phyloP scores from a whole-genome alignment of 768 basidiomycete genomes.

The Podaxis sp. region DNA sequence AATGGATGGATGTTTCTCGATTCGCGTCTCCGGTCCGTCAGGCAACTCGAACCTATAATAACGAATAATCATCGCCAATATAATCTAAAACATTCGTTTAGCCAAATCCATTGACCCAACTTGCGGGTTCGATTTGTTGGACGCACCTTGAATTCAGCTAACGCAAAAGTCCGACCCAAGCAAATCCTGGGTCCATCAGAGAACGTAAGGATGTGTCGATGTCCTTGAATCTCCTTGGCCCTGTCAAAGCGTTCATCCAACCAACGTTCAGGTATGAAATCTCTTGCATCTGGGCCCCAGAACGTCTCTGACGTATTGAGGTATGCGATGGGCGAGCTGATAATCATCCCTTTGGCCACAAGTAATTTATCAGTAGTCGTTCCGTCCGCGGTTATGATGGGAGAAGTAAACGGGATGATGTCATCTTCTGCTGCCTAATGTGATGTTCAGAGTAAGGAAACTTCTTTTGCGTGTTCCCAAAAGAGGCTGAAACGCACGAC shows the following conservation, averaged over 20 bases:
- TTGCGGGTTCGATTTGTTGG: neutral
- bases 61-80: slow-evolving; percentile 43
- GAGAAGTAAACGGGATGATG: slow-evolving; percentile 54
- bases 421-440: slow-evolving; percentile 50
- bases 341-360: slow-evolving; percentile 45
- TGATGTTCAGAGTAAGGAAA: neutral
- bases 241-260: slow-evolving; percentile 31
- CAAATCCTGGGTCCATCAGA: slow-evolving; percentile 52
- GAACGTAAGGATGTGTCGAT: slow-evolving; percentile 52
- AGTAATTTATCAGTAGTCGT: slow-evolving; percentile 36
- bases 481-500: slow-evolving; percentile 30
- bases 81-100: slow-evolving; percentile 30
- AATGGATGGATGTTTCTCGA: slow-evolving; percentile 34
- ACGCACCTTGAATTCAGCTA: slow-evolving; percentile 43
- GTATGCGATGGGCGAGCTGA: slow-evolving; percentile 42
- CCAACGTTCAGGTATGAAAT: slow-evolving; percentile 69
- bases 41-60: slow-evolving; percentile 41
- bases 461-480: neutral
- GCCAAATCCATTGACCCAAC: neutral
- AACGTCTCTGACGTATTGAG: slow-evolving; percentile 52
- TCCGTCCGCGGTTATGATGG: slow-evolving; percentile 45
- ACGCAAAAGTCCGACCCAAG: slow-evolving; percentile 47
- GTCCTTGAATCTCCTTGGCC: slow-evolving; percentile 45
- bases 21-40: slow-evolving; percentile 38
- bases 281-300: slow-evolving; percentile 62